Evolutionary conservation across 2,329 filamentous ascomycete species (phyloP), one percentile per base, ranked within the genome.

Genomic region (Cladosporium sp.): DNA sequence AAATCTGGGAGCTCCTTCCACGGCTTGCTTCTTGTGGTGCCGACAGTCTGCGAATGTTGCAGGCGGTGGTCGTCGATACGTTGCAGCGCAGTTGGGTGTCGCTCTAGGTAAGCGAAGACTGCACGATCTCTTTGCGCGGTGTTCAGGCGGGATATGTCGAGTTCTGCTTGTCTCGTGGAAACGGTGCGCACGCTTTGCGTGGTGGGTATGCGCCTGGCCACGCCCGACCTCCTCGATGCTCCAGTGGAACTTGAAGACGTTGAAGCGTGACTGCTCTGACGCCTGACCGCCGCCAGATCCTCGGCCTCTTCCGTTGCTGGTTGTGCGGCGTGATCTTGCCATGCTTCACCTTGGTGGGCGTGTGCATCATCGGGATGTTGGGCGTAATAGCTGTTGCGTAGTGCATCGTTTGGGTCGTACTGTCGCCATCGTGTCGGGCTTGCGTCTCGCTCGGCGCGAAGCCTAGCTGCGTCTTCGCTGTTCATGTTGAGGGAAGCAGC

Each of bases 41-140:
- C 91, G n/a, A 93, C 90, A 2, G 91, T 93, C 63, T 80, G 84
- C 68, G 82, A 86, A 76, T 93, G 90, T 76, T 93, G 90, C 69
- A 87, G 89, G 59, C 86, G 81, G 40, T 87, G 85, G 4, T 91
- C 92, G 55, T 89, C 84, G 68, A 93, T 92, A 44, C 91, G 86
- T 74, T 85, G 87, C 66, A 93, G 80, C 63, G 86, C 88, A 10
- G 89, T 91, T 21, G 86, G 85, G 69, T 91, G 85, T 65, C 88
- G 83, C 75, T 91, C 89, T 46, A 92, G 82, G 50, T 78, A 74
- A 23, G 69, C 68, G 65, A 75, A 78, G 28, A 73, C 70, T 11
- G 73, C 72, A 23, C 75, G 71, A 73, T 92, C 89, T 55, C 72
- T 66, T 40, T 68, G 62, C 5, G 69, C 72, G 16, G 69, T 70